phyloP scores from a whole-genome alignment of 306 rosid species.

The Cercis canadensis region DNA sequence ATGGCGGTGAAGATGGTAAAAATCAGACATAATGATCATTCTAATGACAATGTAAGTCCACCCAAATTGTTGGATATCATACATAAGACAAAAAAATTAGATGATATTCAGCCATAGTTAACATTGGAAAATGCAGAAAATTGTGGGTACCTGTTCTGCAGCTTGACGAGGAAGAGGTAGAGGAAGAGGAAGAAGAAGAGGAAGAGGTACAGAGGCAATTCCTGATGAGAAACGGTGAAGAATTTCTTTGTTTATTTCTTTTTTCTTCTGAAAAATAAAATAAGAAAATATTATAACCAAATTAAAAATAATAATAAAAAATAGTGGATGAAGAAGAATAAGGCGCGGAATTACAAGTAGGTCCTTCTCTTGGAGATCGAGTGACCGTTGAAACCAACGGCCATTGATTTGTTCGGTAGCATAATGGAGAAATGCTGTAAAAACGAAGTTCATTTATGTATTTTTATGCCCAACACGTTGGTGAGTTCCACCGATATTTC shows the following conservation, averaged over 20 bases:
- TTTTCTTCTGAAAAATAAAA: not conserved
- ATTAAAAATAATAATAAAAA: not conserved
- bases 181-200: constrained; percentile 47
- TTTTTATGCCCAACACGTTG: no score
- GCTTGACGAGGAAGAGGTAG: constrained; percentile 47
- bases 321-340: constrained; percentile 10
- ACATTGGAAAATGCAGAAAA: constrained; percentile 21
- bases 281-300: not conserved
- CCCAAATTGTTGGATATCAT: not conserved
- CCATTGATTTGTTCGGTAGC: constrained; percentile 41
- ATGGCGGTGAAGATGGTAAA: not conserved
- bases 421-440: constrained; percentile 18
- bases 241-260: constrained; percentile 18
- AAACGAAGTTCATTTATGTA: not conserved
- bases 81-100: not conserved
- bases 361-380: constrained; percentile 25
- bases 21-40: constrained; percentile 24
- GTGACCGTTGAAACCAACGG: constrained; percentile 63
- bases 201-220: constrained; percentile 34
- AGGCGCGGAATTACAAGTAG: constrained; percentile 48
- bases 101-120: constrained; percentile 1
- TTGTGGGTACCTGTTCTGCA: constrained; percentile 51
- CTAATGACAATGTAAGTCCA: not conserved
- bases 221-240: constrained; percentile 29
- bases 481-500: no score